Evolutionary conservation across 2,329 filamentous ascomycete species (phyloP), one percentile per base, ranked within the genome.

Genomic region (Pseudohalonectria lignicola): DNA sequence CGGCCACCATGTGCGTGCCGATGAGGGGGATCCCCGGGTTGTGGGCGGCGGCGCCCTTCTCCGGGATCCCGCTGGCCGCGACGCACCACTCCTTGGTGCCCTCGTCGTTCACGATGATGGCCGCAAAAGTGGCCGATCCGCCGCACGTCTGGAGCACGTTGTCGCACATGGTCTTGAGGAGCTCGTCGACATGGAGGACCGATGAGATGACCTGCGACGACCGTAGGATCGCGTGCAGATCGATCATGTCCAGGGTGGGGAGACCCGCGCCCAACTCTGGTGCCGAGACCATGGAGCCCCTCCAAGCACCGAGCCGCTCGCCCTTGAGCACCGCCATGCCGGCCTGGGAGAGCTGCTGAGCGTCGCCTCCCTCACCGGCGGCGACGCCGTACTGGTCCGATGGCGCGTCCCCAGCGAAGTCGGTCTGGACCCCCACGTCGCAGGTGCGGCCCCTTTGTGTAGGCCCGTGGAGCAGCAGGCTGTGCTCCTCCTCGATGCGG

Each of bases 191-290:
- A 45, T 82, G 74, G 10, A 90, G 60, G 36, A 87, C 81, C 13
- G 82, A 87, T 4, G 83, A 88, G 31, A 90, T 79, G 31, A 88
- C 74, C 52, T 87, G 84, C 9, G 81, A 86, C 3, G 80, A 85
- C 48, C 84, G 78, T 12, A 90, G 64, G 41, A 90, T 88, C 18
- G 80, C 81, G 31, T 84, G 79, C 43, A 88, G 58, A 55, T 88
- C 84, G 51, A 90, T 79, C 79, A 90, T 87, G 59, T 90, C 84
- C 38, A 90, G 69, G 20, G 82, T 78, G 30, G 82, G 81, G 42
- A 87, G 66, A 10, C 79, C 78, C 26, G 66, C 74, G 13, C 29
- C 35, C 25, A 21, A 12, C 26, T 31, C 35, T 11, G 21, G 17
- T 45, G 76, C 74, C 5, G 69, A 67, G 34, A 69, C 61, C 60